These are phyloP conservation scores for Hymenoscyphus occultus DNA, from an alignment of 2,329 filamentous ascomycete genomes.

Conservation along the genomic window DNA sequence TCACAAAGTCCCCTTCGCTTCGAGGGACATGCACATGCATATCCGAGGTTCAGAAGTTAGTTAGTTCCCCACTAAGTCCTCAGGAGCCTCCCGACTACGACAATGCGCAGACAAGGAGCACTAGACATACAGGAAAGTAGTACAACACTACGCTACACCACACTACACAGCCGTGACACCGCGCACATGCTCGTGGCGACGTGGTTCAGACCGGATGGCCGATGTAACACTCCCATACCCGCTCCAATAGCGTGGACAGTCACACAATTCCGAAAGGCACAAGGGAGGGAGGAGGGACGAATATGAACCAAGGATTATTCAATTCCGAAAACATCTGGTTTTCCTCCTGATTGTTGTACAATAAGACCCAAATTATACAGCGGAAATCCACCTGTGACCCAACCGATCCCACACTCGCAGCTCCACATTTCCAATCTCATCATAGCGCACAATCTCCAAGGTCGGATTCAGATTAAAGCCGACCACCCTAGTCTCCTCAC, in stretches of 20 bases:
- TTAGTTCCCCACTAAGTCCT: no score
- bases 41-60: no score
- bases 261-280: neutral
- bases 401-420: neutral
- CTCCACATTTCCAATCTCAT: neutral
- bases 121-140: no score
- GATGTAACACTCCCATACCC: neutral
- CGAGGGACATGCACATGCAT: no score
- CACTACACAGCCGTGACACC: no score
- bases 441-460: neutral
- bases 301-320: neutral
- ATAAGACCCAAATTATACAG: neutral
- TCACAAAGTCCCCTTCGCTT: no score
- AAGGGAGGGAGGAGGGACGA: neutral
- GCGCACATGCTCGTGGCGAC: no score
- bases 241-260: neutral
- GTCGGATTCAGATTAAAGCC: neutral
- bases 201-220: neutral
- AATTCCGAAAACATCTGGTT: neutral
- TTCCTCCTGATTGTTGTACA: neutral
- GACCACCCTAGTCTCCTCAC: neutral
- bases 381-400: neutral
- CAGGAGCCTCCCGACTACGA: no score
- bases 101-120: no score
- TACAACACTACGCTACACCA: no score